Evolutionary conservation across 768 basidiomycete species (phyloP).

Genomic region (Trametes cinnabarina): DNA sequence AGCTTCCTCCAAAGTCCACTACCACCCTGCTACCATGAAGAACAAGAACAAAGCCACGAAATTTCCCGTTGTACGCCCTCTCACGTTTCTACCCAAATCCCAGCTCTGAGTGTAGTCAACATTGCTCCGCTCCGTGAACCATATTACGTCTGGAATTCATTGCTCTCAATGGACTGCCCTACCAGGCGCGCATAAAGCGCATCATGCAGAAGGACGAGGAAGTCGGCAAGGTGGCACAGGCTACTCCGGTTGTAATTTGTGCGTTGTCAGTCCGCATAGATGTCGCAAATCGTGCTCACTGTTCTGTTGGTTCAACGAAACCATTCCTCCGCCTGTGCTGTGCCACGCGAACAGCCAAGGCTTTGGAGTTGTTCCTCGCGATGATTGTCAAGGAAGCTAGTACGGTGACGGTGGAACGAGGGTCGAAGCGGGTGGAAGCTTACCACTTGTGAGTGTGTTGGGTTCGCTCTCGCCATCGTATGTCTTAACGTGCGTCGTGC

Average conservation of each 20-base stretch:
- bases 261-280: no score
- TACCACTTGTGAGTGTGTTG: constrained; percentile 79
- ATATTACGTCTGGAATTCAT: not conserved
- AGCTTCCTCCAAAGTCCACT: not conserved
- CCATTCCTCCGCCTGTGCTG: not conserved
- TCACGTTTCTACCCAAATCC: not conserved
- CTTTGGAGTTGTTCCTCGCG: constrained; percentile 87
- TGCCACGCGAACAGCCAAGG: constrained; percentile 64
- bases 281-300: no score
- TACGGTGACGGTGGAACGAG: constrained; percentile 74
- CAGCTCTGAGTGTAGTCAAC: not conserved
- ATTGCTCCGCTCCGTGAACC: no score
- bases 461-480: not conserved
- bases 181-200: constrained; percentile 94
- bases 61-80: constrained; percentile 76
- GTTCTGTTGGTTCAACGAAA: no score
- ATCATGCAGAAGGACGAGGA: constrained; percentile 99
- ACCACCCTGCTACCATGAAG: constrained; percentile 56
- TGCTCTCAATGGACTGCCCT: not conserved
- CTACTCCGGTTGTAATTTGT: constrained; percentile 97
- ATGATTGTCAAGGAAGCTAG: constrained; percentile 79
- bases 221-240: constrained; percentile 96
- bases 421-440: constrained; percentile 85
- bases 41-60: constrained; percentile 90
- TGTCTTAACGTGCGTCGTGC: not conserved